These are phyloP conservation scores for Calonectria crousiana DNA, from an alignment of 2,329 filamentous ascomycete genomes.

Conservation along the genomic window DNA sequence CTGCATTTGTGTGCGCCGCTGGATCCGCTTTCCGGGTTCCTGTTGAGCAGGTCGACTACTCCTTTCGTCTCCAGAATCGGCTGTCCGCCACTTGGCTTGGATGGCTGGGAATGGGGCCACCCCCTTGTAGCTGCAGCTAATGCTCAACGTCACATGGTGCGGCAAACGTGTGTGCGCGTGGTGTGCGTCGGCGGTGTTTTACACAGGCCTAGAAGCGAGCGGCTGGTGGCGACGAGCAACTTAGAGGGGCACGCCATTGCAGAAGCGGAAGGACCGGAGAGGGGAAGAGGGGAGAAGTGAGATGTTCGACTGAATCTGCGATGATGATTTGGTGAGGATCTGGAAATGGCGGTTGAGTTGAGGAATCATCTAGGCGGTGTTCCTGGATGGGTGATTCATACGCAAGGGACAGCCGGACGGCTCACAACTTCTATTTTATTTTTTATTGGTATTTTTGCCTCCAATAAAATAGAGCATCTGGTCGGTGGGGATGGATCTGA, in stretches of 20 bases:
- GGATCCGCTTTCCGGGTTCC: conserved; percentile 23
- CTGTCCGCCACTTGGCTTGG: conserved; percentile 40
- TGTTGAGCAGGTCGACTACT: conserved; percentile 36
- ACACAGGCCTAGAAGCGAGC: conserved; percentile 16
- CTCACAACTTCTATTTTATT: background rate
- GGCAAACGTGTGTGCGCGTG: conserved; percentile 10
- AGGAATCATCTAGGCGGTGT: background rate
- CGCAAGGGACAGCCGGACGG: background rate
- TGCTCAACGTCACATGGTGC: conserved; percentile 40
- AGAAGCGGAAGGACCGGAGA: conserved; percentile 26
- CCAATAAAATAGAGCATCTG: conserved; percentile 5
- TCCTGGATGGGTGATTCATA: conserved; percentile 6
- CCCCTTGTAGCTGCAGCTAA: conserved; percentile 44
- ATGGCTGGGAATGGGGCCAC: conserved; percentile 40
- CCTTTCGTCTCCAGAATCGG: conserved; percentile 35
- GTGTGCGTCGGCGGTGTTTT: conserved; percentile 18
- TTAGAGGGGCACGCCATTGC: conserved; percentile 22
- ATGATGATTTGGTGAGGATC: conserved; percentile 7
- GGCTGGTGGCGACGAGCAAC: conserved; percentile 18
- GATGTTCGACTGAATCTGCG: background rate
- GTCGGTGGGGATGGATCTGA: conserved; percentile 14
- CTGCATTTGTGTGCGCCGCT: conserved; percentile 41
- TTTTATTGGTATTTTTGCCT: background rate
- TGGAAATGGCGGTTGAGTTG: background rate
- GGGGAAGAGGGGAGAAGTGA: conserved; percentile 8